Conservation (phyloP, 1,284 basidiomycete species). For the Malassezia restricta region DNA sequence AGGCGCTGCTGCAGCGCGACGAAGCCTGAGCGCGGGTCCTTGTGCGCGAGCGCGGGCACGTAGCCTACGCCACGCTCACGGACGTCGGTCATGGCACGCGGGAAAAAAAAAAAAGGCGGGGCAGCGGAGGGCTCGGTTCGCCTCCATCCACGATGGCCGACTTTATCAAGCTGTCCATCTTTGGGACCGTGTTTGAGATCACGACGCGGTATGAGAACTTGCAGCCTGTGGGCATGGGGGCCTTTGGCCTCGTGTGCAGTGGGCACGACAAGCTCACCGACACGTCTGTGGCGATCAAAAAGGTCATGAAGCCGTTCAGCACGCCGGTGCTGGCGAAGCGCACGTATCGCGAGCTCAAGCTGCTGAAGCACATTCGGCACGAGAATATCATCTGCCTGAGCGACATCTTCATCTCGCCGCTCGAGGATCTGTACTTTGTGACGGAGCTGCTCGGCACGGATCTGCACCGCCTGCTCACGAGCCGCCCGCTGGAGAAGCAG, state of each 20-base stretch:
- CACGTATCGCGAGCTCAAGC: slow-evolving; percentile 94
- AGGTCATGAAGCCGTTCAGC: slow-evolving; percentile 97
- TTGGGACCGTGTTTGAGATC: slow-evolving; percentile 87
- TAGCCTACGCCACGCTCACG: not conserved
- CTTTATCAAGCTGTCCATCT: slow-evolving; percentile 96
- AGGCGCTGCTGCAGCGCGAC: slow-evolving; percentile 21
- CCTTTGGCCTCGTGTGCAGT: slow-evolving; percentile 55
- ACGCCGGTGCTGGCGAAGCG: slow-evolving; percentile 95
- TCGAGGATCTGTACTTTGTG: slow-evolving; percentile 92
- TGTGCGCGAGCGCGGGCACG: not conserved
- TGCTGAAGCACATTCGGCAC: slow-evolving; percentile 96
- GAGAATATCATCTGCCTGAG: slow-evolving; percentile 98
- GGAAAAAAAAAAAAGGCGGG: not conserved
- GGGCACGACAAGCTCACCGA: slow-evolving; percentile 94
- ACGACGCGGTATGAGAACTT: slow-evolving; percentile 82
- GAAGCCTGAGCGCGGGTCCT: slow-evolving; percentile 11
- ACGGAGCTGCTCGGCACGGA: slow-evolving; percentile 98
- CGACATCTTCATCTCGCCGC: slow-evolving; percentile 96
- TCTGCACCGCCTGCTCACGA: slow-evolving; percentile 89
- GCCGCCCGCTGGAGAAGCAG: slow-evolving; percentile 92
- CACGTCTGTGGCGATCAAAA: slow-evolving; percentile 91
- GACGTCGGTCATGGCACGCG: slow-evolving; percentile 5
- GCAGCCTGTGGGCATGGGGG: slow-evolving; percentile 98
- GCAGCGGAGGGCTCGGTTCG: too few relatives aligned
- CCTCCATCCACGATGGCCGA: slow-evolving; percentile 46